Base-by-base conservation (phyloP, 176 grass and related monocot species). In the Hordeum marinum region DNA sequence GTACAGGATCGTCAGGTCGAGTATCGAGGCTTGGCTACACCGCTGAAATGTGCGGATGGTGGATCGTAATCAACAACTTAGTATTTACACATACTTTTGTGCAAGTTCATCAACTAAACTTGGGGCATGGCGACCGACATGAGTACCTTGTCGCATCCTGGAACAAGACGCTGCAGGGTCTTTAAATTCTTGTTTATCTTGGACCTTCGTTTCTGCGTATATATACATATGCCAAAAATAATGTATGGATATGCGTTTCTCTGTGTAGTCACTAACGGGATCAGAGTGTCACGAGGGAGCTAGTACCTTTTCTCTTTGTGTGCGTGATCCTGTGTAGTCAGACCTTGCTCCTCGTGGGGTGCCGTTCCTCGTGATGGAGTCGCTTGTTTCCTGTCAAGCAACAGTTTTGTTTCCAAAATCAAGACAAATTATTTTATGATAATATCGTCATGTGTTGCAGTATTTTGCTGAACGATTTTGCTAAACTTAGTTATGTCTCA, bases 241-340 rank as follows among this genome's bases (percentile, higher is more conserved):
- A 46, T 65, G 11, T 10, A 34, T 20, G 45, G 26, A 29, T 5
- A 29, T 5, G 7, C 17, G 3, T n/a, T 2, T 72, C n/a, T 5
- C 9, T 26, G 11, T 37, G 9, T 20, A 52, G 2, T 31, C 21
- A 75, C 2, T 25, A 50, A 14, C 0, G 0, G 45, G 27, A 8
- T 55, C 48, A 34, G 43, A 54, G 12, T 43, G 31, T 63, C 2
- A 77, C 0, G 4, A 3, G 9, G 7, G 1, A 59, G 20, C 15
- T 77, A 36, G 7, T 50, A 80, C 79, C 64, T 81, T 81, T 43
- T 81, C 79, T 52, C 64, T 69, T 14, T 55, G 63, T 11, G 32
- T 68, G 45, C 69, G 79, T 14, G 29, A 1, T 50, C 37, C 62
- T 11, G 62, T 37, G 24, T 63, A 8, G 35, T 63, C 8, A 13